Conservation (phyloP, 2,329 filamentous ascomycete genomes). For the Microdochium paspali region DNA sequence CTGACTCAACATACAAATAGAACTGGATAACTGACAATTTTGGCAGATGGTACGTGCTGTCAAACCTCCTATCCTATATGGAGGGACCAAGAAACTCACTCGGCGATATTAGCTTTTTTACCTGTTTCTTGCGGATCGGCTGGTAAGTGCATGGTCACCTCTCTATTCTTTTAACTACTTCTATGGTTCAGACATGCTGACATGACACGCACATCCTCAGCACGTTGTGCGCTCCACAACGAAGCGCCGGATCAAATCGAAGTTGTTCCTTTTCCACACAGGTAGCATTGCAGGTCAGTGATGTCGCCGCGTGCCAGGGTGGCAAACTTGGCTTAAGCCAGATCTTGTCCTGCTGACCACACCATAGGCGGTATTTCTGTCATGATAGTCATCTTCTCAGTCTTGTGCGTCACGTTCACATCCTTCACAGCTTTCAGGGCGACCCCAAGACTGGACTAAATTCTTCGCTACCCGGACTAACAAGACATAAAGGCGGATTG, state of each 20-base stretch:
- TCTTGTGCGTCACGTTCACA: background rate
- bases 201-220: background rate
- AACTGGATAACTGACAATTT: background rate
- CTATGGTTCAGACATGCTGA: too few relatives aligned
- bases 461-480: too few relatives aligned
- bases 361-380: background rate
- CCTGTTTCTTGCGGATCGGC: background rate
- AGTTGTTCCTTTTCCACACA: background rate
- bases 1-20: background rate
- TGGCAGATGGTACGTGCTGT: background rate
- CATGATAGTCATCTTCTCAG: background rate
- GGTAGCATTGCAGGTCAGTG: background rate
- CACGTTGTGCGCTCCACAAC: background rate
- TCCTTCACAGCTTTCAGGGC: too few relatives aligned
- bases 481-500: background rate
- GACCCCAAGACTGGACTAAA: background rate
- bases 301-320: background rate
- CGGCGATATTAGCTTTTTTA: background rate
- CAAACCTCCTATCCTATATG: background rate
- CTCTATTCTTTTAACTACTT: background rate
- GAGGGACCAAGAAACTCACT: background rate
- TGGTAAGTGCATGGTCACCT: too few relatives aligned
- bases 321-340: too few relatives aligned
- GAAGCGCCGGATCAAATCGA: background rate
- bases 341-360: too few relatives aligned